Base-by-base conservation (phyloP, 495 filamentous ascomycete species). In the Tuber melanosporum region DNA sequence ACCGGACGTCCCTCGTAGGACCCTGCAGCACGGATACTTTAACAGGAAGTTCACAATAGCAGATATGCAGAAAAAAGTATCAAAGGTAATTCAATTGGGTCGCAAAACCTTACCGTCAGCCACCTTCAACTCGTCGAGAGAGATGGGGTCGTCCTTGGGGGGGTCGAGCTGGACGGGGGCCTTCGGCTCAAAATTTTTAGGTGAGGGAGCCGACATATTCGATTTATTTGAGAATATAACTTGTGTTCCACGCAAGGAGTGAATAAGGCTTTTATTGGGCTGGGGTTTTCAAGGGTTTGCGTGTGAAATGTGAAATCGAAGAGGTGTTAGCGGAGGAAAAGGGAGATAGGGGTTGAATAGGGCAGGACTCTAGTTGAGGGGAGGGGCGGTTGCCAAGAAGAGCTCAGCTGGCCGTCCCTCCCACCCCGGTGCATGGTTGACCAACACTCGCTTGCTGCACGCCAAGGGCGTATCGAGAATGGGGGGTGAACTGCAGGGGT, bases 61-160 rank as follows among this genome's bases (percentile, higher is more conserved):
- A 26, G 41, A 32, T 32, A 43, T 71, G 17, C 42, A 42, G n/a
- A 26, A 17, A 47, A 32, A 26, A 20, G 52, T 22, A 71, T 70
- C 49, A 19, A 41, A 36, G 20, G 52, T 73, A 44, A 70, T 72
- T 70, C 1, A 49, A 62, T 62, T 62, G 52, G 45, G n/a, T 26
- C 41, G 26, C 70, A 26, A 52, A 73, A 41, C 22, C 88, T 75
- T 87, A 97, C 95, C 95, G 82, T 97, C 89, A 77, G 92, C 94
- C 83, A 91, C 91, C 41, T 90, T 88, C 76, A 99, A 86, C 74
- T 93, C 90, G 74, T 94, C 92, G 0, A 85, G 73, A 57, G 88
- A 89, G 78, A 98, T 97, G 15, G 88, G 89, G 82, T 98, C 95
- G 79, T 94, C 89, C 86, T 95, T 97, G 36, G 95, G 95, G 69